Base-by-base conservation (phyloP, 2,329 filamentous ascomycete species). In the Colletotrichum agaves region DNA sequence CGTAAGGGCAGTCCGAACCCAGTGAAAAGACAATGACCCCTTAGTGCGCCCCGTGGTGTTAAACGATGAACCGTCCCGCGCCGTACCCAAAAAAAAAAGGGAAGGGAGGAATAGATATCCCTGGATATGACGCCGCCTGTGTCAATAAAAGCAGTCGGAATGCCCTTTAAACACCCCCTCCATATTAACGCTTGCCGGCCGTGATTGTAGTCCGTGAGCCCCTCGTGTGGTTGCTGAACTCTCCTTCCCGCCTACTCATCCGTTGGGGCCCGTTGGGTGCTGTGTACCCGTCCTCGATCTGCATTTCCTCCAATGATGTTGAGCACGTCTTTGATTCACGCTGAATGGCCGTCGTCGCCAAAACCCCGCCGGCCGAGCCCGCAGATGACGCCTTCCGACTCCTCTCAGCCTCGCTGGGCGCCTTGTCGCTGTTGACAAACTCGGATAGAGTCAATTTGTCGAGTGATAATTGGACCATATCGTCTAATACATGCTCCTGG, bases 271-370 rank as follows among this genome's bases (percentile, higher is more conserved):
- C 17, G 44, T 31, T 47, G 11, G 50, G 17, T 27, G 58, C 66
- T 19, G 56, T 7, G 41, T 58, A 57, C 5, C 43, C 47, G 27
- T 71, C 64, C 11, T 65, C 60, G 15, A 66, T 49, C 10, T 17
- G 17, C 39, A 62, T 64, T 6, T 65, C 43, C 17, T 68, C 56
- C 27, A 60, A 63, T 6, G 56, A 7, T 12, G 44, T 44, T 33
- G 60, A 31, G 13, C 55, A 56, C 2, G 74, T 74, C n/a, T 73
- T 73, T 65, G 73, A 77, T 57, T 80, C 77, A 31, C 76, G 72
- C 67, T 76, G 72, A 62, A 80, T 80, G 5, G 78, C 79, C 5
- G 78, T 81, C n/a, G 78, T 80, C 19, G 79, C 75, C 37, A 79
- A 60, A 17, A 80, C 79, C 35, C 65, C 71, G 69, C 60, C 71